Evolutionary conservation across 805 yeast species (phyloP), one percentile per base, ranked within the genome.

Genomic region (Myxozyma vanderwaltii): DNA sequence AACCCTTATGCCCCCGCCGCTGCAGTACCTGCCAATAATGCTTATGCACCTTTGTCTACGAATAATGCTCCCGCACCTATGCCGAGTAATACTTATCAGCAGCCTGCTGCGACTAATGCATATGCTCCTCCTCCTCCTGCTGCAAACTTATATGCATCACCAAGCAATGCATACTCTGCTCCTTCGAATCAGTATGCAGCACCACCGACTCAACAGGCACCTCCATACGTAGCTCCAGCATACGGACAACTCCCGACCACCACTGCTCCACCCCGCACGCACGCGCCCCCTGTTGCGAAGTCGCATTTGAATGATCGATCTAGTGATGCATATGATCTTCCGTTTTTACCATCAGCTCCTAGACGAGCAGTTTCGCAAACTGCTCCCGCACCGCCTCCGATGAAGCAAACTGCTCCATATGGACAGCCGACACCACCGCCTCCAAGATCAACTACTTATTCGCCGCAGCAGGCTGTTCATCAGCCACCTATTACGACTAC

Each of bases 261-360:
- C 5, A 17, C 33, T 3, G 29, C 31, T n/a, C 50, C 50, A 6
- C 40, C 50, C 31, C 38, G 50, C 5, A 6, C 39, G 12, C 24
- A 23, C 13, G 38, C 50, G 15, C 40, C 33, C 15, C 38, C 40
- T 4, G 39, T 17, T 13, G 38, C 23, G 7, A 46, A 43, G 13
- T 38, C 61, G 2, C 40, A 50, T 40, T 10, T 48, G 23, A 52
- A 53, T 26, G 53, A 48, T n/a, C 40, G 26, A 4, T 48, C 59
- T 4, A 49, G 53, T 21, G 50, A 54, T 29, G 63, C 59, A 3
- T 59, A 54, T 35, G 63, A 58, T 43, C 58, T 51, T 1, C 58
- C 62, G 4, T 58, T 57, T 33, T 15, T 51, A 13, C 39, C 51
- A 12, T 19, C 46, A 6, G 15, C 56, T 15, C 56, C 60, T 3